Conservation (phyloP, 1,284 basidiomycete species). For the Cutaneotrichosporon dermatis region DNA sequence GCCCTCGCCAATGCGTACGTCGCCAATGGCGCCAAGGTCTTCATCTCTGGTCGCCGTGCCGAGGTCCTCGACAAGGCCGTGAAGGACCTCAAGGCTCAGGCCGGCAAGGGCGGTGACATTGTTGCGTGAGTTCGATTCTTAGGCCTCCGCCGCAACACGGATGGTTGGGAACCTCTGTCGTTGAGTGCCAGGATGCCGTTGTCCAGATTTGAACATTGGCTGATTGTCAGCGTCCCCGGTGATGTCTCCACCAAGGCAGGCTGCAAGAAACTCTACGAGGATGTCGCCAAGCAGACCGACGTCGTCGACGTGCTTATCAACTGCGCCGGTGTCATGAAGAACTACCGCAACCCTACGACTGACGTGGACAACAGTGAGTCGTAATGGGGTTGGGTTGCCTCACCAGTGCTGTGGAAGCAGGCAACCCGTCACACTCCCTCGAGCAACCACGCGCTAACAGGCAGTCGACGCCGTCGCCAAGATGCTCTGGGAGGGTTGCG, state of each 20-base stretch:
- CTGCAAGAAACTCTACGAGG: conserved; percentile 34
- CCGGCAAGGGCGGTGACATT: conserved; percentile 22
- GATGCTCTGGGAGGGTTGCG: conserved; percentile 36
- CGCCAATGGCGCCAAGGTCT: conserved; percentile 47
- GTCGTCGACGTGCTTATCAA: conserved; percentile 43
- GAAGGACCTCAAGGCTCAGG: conserved; percentile 29
- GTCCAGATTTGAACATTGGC: neutral
- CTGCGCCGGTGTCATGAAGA: conserved; percentile 37
- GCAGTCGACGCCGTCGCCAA: conserved; percentile 35
- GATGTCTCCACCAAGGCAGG: conserved; percentile 44
- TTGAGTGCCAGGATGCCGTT: too few species aligned
- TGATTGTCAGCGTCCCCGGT: conserved; percentile 34
- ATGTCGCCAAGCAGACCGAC: conserved; percentile 28
- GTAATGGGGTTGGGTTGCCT: too few species aligned
- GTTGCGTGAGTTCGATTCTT: conserved; percentile 5
- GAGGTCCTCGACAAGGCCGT: conserved; percentile 42
- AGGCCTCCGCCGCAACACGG: too few species aligned
- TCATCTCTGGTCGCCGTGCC: conserved; percentile 45
- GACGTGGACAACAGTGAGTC: conserved; percentile 35
- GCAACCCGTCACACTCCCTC: too few species aligned
- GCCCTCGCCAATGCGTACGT: conserved; percentile 42
- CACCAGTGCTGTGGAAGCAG: too few species aligned
- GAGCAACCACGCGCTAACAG: neutral
- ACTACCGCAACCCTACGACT: conserved; percentile 27
- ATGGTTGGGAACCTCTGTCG: too few species aligned